Evolutionary conservation across 2,329 filamentous ascomycete species (phyloP).

Genomic region (Sclerotinia nivalis): DNA sequence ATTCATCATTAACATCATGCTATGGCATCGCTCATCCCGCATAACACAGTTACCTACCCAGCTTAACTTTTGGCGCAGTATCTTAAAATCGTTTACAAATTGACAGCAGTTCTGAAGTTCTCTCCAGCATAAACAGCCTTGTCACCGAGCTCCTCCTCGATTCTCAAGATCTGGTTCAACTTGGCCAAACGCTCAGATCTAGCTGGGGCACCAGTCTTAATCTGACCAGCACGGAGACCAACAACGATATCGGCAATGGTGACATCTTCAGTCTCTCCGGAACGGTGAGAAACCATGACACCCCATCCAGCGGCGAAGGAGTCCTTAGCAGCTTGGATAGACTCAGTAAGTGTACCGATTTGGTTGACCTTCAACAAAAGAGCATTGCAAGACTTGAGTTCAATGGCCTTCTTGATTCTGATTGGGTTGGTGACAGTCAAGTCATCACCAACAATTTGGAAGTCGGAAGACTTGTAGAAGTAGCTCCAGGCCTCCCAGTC

Average conservation of each 20-base stretch:
- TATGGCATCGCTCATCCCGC: conserved; percentile 17
- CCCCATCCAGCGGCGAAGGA: conserved; percentile 95
- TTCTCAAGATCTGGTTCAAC: conserved; percentile 99
- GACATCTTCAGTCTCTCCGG: conserved; percentile 98
- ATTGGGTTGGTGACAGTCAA: conserved; percentile 98
- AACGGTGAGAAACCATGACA: conserved; percentile 99
- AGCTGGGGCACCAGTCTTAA: conserved; percentile 97
- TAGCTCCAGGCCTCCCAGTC: conserved; percentile 99
- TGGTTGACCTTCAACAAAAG: conserved; percentile 99
- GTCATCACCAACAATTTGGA: conserved; percentile 98
- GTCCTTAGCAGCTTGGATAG: conserved; percentile 98
- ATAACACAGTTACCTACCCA: conserved; percentile 9
- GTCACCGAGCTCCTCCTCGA: conserved; percentile 96
- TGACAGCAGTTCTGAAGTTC: conserved; percentile 89
- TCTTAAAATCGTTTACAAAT: conserved; percentile 63
- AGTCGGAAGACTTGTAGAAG: conserved; percentile 99
- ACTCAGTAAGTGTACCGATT: conserved; percentile 98
- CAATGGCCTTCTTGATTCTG: conserved; percentile 99
- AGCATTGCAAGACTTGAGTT: conserved; percentile 97
- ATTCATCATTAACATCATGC: conserved; percentile 20
- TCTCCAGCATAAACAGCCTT: conserved; percentile 88
- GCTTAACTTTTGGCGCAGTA: conserved; percentile 12
- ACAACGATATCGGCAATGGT: conserved; percentile 98
- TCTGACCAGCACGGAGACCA: conserved; percentile 93
- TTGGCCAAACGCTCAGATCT: conserved; percentile 98